Evolutionary conservation across 75 land plant genomes (phyloP).

Genomic region (Pinus tabuliformis): DNA sequence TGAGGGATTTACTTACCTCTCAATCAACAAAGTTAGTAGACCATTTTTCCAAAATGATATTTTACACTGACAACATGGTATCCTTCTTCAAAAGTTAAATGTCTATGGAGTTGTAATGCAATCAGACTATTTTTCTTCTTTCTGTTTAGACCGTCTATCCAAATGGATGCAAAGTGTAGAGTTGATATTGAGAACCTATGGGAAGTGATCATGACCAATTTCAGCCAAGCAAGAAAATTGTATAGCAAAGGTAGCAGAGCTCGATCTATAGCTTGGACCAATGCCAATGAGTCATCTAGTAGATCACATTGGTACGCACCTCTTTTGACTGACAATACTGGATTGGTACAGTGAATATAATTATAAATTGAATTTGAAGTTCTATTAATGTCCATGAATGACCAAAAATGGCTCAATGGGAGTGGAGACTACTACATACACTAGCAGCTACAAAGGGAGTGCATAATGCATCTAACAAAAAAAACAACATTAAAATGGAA

Average conservation of each 20-base stretch:
- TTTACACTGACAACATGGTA: background rate
- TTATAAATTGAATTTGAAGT: no score
- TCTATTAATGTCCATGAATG: no score
- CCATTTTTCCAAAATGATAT: constrained; percentile 32
- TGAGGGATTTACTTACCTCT: constrained; percentile 65
- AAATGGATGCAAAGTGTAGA: constrained; percentile 51
- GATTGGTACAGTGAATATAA: background rate
- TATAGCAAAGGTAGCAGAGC: constrained; percentile 46
- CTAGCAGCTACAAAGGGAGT: no score
- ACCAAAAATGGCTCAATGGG: no score
- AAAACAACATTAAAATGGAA: no score
- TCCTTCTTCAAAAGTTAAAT: background rate
- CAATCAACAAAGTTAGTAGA: constrained; percentile 23
- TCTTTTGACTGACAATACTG: background rate
- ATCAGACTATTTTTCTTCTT: background rate
- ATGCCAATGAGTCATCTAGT: constrained; percentile 58
- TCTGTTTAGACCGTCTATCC: constrained; percentile 48
- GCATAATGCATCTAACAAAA: no score
- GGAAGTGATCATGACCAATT: constrained; percentile 35
- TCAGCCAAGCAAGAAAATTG: constrained; percentile 39
- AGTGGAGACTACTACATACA: no score
- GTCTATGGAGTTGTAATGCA: background rate
- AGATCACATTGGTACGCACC: constrained; percentile 72
- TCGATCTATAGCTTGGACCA: constrained; percentile 66
- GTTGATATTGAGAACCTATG: constrained; percentile 63